phyloP scores from a whole-genome alignment of 2,329 filamentous ascomycete genomes.

The Ceratocystiopsis brevicomis region DNA sequence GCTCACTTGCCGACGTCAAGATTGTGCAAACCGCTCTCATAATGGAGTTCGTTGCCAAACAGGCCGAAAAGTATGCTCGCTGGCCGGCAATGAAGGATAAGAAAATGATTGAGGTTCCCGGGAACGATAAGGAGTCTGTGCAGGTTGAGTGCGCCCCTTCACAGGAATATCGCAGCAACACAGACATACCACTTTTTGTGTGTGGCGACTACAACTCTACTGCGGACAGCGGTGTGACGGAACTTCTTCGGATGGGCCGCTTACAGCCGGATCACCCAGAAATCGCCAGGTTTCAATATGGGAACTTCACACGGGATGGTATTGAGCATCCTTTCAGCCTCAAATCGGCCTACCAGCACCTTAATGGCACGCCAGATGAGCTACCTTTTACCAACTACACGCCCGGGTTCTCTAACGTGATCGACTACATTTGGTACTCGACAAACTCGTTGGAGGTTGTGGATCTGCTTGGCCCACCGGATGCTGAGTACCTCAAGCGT shows the following conservation, averaged over 20 bases:
- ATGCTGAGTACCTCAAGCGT: conserved; percentile 64
- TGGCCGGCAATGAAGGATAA: conserved; percentile 71
- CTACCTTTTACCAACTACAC: conserved; percentile 94
- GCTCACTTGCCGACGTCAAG: conserved; percentile 80
- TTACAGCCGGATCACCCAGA: conserved; percentile 66
- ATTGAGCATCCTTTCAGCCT: conserved; percentile 90
- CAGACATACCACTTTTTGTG: conserved; percentile 75
- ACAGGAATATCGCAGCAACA: conserved; percentile 67
- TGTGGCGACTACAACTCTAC: conserved; percentile 95
- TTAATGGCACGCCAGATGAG: conserved; percentile 67
- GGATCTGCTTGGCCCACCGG: conserved; percentile 68
- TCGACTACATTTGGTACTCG: conserved; percentile 97
- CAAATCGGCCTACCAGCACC: conserved; percentile 70
- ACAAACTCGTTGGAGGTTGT: conserved; percentile 75
- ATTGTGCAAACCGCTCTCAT: conserved; percentile 88
- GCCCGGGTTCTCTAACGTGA: conserved; percentile 74
- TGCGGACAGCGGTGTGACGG: conserved; percentile 73
- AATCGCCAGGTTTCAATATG: conserved; percentile 65
- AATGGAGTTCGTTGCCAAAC: conserved; percentile 76
- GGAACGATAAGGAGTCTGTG: conserved; percentile 23
- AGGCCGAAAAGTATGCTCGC: conserved; percentile 69
- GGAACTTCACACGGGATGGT: conserved; percentile 78
- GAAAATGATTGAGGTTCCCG: conserved; percentile 30
- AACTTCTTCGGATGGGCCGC: conserved; percentile 65
- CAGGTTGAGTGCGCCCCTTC: conserved; percentile 56